Evolutionary conservation across 495 filamentous ascomycete genomes (phyloP).

Genomic region (Pseudoneurospora amorphoporcata): DNA sequence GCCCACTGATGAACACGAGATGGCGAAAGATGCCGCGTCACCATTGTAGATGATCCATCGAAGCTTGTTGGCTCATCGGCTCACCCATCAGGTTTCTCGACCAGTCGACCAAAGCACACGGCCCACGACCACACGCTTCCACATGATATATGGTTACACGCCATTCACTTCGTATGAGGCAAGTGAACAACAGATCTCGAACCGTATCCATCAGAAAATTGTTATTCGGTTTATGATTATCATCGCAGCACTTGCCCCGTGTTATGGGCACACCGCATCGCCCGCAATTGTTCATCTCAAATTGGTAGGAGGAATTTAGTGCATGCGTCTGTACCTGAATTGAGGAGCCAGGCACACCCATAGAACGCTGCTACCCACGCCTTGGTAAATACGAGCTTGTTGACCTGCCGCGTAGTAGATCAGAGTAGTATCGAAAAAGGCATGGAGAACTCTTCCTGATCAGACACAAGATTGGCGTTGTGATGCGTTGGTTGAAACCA

Average conservation of each 20-base stretch:
- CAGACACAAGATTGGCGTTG: not conserved
- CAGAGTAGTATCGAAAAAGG: not conserved
- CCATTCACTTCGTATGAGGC: not conserved
- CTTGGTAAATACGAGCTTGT: not conserved
- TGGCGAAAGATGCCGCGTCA: not conserved
- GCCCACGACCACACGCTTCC: not conserved
- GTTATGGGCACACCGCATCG: not conserved
- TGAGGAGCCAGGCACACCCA: not conserved
- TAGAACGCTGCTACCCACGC: not conserved
- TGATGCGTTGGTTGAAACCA: not conserved
- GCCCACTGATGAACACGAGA: constrained; percentile 1
- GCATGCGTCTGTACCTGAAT: not conserved
- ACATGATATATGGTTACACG: not conserved
- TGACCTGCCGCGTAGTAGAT: not conserved
- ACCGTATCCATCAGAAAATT: not conserved
- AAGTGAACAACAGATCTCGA: not conserved
- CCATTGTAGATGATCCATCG: not conserved
- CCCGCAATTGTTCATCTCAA: not conserved
- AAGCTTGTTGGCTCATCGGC: not conserved
- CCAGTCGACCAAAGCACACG: not conserved
- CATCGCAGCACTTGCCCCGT: not conserved
- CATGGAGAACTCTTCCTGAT: not conserved
- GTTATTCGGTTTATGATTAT: not conserved
- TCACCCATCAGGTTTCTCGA: not conserved
- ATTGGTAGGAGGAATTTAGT: not conserved